Base-by-base conservation (phyloP, 192 early-diverging fungal genomes). In the Podila verticillata region DNA sequence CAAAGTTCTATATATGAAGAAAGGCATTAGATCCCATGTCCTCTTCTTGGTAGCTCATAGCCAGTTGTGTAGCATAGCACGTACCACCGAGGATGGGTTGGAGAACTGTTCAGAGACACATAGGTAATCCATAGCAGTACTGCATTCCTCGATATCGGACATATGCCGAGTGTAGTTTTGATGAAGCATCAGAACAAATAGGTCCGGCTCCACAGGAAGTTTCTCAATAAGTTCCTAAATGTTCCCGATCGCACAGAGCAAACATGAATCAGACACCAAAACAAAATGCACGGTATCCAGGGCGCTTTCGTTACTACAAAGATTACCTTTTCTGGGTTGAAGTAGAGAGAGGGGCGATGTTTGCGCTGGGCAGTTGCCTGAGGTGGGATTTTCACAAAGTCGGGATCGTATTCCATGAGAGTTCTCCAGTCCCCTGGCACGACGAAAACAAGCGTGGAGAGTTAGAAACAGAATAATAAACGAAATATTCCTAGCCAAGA, bases 131-230 rank as follows among this genome's bases (percentile, higher is more conserved):
- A 83, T 82, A n/a, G 87, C 84, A 4, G 73, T 80, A 12, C 78
- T 72, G 5, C 75, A 81, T 60, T 88, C 89, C 5, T 89, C 85
- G 28, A 90, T 82, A 26, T 57, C 57, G 7, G 63, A 63, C 75
- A 85, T 84, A 68, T 89, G 88, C 7, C 79, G 74, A 0, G 74
- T 49, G 36, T 89, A 86, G 82, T 90, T 90, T 66, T 92, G 85
- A 64, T 92, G 88, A 12, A 92, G 69, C 78, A 83, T 90, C 28
- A 89, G 80, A 4, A 80, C 73, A 24, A 88, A 88, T 13, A 87
- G 74, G 57, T 83, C 74, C 4, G 80, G 74, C 8, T 92, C 90
- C 15, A 87, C 70, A n/a, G 89, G 89, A 17, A 88, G 34, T 10
- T 80, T 84, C 19, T 85, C 85, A 28, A 90, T 65, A 1, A 92